phyloP scores from a whole-genome alignment of 108 stramenopile species.

The Fragilariopsis cylindrus region DNA sequence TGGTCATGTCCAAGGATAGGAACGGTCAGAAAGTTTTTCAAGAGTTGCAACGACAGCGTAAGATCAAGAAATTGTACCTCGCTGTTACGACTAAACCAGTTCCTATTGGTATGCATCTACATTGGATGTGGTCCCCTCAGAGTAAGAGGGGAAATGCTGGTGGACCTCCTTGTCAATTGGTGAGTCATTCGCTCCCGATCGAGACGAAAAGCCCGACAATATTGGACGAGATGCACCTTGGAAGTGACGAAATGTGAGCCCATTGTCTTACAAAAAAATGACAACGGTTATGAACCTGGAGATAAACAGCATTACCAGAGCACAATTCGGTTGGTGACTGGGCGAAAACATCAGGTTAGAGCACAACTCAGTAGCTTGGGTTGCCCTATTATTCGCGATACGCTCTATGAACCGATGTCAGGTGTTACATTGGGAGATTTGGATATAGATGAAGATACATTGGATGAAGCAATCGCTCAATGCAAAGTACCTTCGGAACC shows the following conservation, averaged over 20 bases:
- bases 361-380: constrained; percentile 85
- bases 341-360: constrained; percentile 88
- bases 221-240: constrained; percentile 83
- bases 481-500: constrained; percentile 67
- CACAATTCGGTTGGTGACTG: constrained; percentile 86
- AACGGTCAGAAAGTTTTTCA: constrained; percentile 85
- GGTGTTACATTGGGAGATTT: constrained; percentile 73
- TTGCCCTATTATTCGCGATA: constrained; percentile 83
- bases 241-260: constrained; percentile 85
- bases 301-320: constrained; percentile 72
- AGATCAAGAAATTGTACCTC: constrained; percentile 83
- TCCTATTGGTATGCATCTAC: constrained; percentile 86
- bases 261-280: constrained; percentile 51
- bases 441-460: constrained; percentile 55
- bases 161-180: constrained; percentile 85
- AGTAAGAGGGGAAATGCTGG: constrained; percentile 63
- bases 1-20: constrained; percentile 84
- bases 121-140: constrained; percentile 87
- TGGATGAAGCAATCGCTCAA: constrained; percentile 67
- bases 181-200: constrained; percentile 70
- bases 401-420: constrained; percentile 75
- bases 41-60: constrained; percentile 74
- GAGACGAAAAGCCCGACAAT: constrained; percentile 73
- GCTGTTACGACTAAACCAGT: constrained; percentile 80
- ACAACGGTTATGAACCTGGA: constrained; percentile 59